Evolutionary conservation across 139 green algal genomes (phyloP).

Genomic region (Pycnococcus provasolii): DNA sequence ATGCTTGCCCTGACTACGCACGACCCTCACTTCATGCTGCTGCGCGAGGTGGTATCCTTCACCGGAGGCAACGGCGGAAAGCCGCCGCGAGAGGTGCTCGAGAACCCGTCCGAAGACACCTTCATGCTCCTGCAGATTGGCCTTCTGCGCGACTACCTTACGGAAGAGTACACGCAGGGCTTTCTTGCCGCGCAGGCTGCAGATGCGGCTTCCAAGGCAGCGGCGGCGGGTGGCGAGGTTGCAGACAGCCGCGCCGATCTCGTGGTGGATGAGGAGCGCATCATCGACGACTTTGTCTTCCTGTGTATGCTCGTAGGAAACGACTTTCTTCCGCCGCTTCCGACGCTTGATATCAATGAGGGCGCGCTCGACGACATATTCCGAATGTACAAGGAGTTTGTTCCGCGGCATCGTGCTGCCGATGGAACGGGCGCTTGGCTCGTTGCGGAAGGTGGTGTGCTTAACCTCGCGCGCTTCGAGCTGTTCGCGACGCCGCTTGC

Average conservation of each 20-base stretch:
- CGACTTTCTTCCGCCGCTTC: constrained; percentile 76
- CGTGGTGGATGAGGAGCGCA: constrained; percentile 58
- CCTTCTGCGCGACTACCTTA: constrained; percentile 79
- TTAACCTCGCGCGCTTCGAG: constrained; percentile 55
- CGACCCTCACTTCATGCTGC: constrained; percentile 90
- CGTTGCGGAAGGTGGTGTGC: constrained; percentile 55
- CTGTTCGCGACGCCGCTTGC: constrained; percentile 52
- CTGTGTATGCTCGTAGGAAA: constrained; percentile 94
- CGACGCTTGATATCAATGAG: constrained; percentile 82
- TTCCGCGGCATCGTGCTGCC: constrained; percentile 35
- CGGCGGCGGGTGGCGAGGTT: no score
- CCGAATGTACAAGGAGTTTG: constrained; percentile 71
- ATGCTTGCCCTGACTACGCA: constrained; percentile 91
- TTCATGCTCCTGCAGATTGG: constrained; percentile 89
- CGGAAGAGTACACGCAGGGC: constrained; percentile 55
- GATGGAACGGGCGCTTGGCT: constrained; percentile 14
- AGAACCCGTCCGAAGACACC: constrained; percentile 74
- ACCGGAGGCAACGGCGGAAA: constrained; percentile 54
- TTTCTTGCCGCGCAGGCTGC: background rate
- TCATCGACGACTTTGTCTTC: constrained; percentile 91
- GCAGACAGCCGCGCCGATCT: background rate
- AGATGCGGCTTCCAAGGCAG: no score
- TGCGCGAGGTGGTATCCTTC: constrained; percentile 68
- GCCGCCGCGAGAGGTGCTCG: constrained; percentile 67
- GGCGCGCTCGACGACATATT: constrained; percentile 79